phyloP scores from a whole-genome alignment of 108 stramenopile species.

The Nitzschia palea region DNA sequence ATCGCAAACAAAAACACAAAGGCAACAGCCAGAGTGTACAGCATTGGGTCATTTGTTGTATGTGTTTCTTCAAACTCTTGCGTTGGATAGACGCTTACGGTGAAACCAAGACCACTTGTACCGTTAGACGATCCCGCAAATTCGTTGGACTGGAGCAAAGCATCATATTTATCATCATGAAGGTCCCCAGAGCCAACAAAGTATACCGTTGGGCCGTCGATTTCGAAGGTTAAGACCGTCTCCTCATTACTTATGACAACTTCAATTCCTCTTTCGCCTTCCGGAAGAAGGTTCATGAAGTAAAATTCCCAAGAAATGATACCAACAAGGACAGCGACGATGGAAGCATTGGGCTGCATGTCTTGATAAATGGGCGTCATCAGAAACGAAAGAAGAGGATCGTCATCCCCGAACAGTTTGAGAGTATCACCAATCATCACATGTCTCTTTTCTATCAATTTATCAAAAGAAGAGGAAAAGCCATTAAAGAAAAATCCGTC shows the following conservation, averaged over 20 bases:
- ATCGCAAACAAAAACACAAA: neutral
- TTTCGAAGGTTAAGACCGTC: constrained; percentile 42
- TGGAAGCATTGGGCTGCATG: neutral
- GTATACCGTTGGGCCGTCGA: constrained; percentile 14
- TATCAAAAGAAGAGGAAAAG: neutral
- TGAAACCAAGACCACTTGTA: neutral
- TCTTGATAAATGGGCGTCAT: neutral
- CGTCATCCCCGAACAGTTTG: neutral
- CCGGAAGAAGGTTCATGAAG: constrained; percentile 26
- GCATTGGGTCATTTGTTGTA: neutral
- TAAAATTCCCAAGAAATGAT: constrained; percentile 12
- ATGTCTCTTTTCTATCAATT: neutral
- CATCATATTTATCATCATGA: constrained; percentile 32
- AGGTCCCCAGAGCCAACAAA: constrained; percentile 50
- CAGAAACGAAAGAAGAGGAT: neutral
- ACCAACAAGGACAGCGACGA: neutral
- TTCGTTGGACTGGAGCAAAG: neutral
- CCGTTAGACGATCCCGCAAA: neutral
- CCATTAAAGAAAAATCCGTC: neutral
- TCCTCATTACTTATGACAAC: constrained; percentile 42
- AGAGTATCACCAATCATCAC: neutral
- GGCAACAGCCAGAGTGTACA: constrained; percentile 1
- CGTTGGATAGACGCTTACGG: constrained; percentile 8
- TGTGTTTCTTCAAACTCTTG: neutral
- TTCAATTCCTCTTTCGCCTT: constrained; percentile 42